A percentile compares a stretch with the other conserved stretches of the same genome.
Evolutionary conservation across 2,329 filamentous ascomycete species (phyloP).

Genomic region (Chrysosporium queenslandicum): DNA sequence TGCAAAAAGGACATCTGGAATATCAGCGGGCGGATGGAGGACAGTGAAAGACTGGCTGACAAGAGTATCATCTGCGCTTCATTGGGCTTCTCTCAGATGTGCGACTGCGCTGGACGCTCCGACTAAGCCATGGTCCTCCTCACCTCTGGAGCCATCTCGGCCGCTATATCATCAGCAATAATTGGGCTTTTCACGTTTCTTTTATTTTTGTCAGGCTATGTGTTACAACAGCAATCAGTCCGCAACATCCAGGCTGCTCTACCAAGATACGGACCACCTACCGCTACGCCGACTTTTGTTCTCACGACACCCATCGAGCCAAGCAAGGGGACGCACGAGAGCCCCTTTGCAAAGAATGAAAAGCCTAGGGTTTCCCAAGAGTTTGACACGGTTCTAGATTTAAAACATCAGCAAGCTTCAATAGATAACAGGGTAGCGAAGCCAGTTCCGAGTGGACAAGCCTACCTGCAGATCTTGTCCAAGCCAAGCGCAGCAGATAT

Average conservation of each 20-base stretch:
- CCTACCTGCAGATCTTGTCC: slow-evolving; percentile 38
- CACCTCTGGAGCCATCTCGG: slow-evolving; percentile 37
- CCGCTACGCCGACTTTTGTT: neutral
- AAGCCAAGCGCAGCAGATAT: slow-evolving; percentile 36
- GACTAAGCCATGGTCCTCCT: slow-evolving; percentile 36
- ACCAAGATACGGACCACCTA: slow-evolving; percentile 1
- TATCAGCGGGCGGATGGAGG: neutral
- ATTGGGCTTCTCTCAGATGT: no score
- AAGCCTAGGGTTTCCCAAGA: neutral
- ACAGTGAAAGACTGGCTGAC: no score
- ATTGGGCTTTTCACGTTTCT: slow-evolving; percentile 69
- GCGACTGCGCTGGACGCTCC: neutral
- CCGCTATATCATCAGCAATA: slow-evolving; percentile 35
- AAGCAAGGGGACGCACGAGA: no score
- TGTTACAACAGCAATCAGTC: slow-evolving; percentile 77
- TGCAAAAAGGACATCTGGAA: no score
- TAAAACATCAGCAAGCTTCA: neutral
- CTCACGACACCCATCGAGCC: neutral
- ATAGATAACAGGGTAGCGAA: neutral
- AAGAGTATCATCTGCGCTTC: no score
- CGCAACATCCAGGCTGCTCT: slow-evolving; percentile 52
- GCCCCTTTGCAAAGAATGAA: neutral
- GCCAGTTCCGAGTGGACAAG: slow-evolving; percentile 22
- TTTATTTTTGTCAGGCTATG: slow-evolving; percentile 79
- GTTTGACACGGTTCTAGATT: neutral